Base-by-base conservation (phyloP, 1,284 basidiomycete genomes). In the Kwoniella shivajii region DNA sequence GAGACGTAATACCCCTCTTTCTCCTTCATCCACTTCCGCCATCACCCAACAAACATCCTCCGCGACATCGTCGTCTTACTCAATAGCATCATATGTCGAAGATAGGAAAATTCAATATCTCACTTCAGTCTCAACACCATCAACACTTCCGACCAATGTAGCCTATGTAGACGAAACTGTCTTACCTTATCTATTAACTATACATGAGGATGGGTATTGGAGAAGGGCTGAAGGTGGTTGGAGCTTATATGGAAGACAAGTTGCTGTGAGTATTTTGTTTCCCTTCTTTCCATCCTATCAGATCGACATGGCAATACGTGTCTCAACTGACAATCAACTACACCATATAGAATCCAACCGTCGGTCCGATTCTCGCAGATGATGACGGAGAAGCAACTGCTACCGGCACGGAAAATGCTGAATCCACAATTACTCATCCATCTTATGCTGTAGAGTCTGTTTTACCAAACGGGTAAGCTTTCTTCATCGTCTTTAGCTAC, bases 101-200 rank as follows among this genome's bases (percentile, higher is more conserved):
- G 26, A 47, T 29, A 31, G 49, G 49, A 31, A 50, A 26, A 44
- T 62, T 2, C 31, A 60, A 39, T 63, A 63, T 31, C 58, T 56
- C 46, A 60, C 55, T 10, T 54, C 54, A 5, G 48, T 55, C 9
- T 27, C 36, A 5, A 60, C 58, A 6, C 61, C 61, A 10, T 45
- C 57, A 4, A 18, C 43, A 20, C 33, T 63, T 16, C 61, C 61
- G 4, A 57, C 65, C 1, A 16, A 39, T 7, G 48, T 61, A 29
- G 20, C 24, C 3, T 43, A 46, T 29, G 60, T 67, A 13, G 57
- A 59, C 11, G 70, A 68, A 44, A 71, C 67, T 3, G 50, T 51
- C 10, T 56, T 75, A 6, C 73, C 73, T 4, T 69, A 65, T 47
- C 61, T 67, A n/a, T 45, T 73, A 26, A 71, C 65, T 14, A 55